phyloP scores from a whole-genome alignment of 2,329 filamentous ascomycete genomes.

The Pyricularia pennisetigena region DNA sequence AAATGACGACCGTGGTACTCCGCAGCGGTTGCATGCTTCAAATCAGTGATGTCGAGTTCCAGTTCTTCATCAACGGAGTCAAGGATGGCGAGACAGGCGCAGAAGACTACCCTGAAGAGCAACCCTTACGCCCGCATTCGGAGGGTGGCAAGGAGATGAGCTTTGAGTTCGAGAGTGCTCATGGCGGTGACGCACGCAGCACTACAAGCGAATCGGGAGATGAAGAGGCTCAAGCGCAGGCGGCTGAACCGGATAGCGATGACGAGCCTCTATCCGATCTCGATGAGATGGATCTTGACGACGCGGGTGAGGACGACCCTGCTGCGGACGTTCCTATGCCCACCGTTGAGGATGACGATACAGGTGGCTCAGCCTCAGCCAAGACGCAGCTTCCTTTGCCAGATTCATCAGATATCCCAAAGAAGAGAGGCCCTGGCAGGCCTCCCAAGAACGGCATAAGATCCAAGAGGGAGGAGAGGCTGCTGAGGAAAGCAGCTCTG shows the following conservation, averaged over 20 bases:
- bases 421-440: slow-evolving; percentile 67
- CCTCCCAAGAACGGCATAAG: slow-evolving; percentile 77
- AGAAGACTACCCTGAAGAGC: slow-evolving; percentile 45
- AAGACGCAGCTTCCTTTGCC: slow-evolving; percentile 11
- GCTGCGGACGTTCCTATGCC: slow-evolving; percentile 18
- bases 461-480: slow-evolving; percentile 64
- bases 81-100: slow-evolving; percentile 46
- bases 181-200: slow-evolving; percentile 40
- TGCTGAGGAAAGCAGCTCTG: slow-evolving; percentile 49
- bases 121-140: slow-evolving; percentile 35
- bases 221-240: slow-evolving; percentile 20
- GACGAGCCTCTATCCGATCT: slow-evolving; percentile 20
- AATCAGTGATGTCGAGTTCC: slow-evolving; percentile 60
- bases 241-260: slow-evolving; percentile 16
- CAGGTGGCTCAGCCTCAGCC: slow-evolving; percentile 7
- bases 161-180: slow-evolving; percentile 58
- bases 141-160: slow-evolving; percentile 61
- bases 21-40: slow-evolving; percentile 57
- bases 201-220: slow-evolving; percentile 37
- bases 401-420: slow-evolving; percentile 37
- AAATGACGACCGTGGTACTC: slow-evolving; percentile 43
- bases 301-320: slow-evolving; percentile 18
- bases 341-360: slow-evolving; percentile 19
- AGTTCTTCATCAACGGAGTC: slow-evolving; percentile 60
- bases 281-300: slow-evolving; percentile 14